Evolutionary conservation across 352 stramenopile species (phyloP), one percentile per base, ranked within the genome.

Genomic region (Phytopythium cucurbitacearum): DNA sequence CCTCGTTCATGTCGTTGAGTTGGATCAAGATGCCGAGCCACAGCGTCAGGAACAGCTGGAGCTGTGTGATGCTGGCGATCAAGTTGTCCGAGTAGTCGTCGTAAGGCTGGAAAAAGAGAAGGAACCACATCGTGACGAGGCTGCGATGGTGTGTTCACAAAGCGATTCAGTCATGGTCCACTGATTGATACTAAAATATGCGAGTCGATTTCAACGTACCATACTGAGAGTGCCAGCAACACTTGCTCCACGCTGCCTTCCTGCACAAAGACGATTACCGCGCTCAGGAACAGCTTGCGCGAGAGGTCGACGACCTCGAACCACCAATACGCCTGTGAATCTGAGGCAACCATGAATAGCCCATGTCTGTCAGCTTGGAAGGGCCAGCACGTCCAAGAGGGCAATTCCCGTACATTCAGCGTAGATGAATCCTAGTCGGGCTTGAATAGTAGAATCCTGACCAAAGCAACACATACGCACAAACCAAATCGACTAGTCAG

Each of bases 241-340:
- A 89, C 67, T 69, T 89, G 78, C 33, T 89, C 67, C 7, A 89
- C 73, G 47, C 72, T 87, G 28, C 78, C 76, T 45, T 84, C 81
- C 48, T 85, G 60, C 11, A 91, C 73, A 54, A 91, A 91, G 3
- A 89, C 58, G 51, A 88, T 89, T 37, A 91, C 71, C 35, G 72
- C 69, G 40, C 74, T 89, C 38, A 91, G 44, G 49, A 89, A 88
- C 21, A 91, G 68, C 57, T 91, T 91, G 35, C 81, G 69, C 12
- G 80, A 85, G 11, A 91, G 63, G 57, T 91, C 81, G 34, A 91
- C 64, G 28, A 88, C 81, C 60, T 91, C 81, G 59, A 89, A 91
- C 81, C 81, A 91, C 81, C 81, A 91, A 42, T 82, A 89, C 28
- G 71, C 53, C 34, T 79, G 58, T 0, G 66, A 69, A 63, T 91